phyloP scores from a whole-genome alignment of 1,284 basidiomycete genomes.

The Veloboletus limbatus region DNA sequence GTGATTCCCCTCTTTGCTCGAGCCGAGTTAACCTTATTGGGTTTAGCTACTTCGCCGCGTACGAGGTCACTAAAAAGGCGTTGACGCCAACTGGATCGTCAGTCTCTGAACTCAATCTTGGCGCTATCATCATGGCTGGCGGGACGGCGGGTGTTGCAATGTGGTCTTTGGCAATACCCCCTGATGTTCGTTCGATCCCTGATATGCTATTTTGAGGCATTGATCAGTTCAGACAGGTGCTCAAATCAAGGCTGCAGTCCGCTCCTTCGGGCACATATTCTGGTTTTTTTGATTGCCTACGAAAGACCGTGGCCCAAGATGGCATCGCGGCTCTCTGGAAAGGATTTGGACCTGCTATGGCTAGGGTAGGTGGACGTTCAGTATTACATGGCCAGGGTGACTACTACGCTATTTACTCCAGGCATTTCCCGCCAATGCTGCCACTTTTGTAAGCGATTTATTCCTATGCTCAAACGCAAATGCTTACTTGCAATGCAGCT shows the following conservation, averaged over 20 bases:
- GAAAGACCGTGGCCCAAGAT: conserved; percentile 91
- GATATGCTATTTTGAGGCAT: conserved; percentile 1
- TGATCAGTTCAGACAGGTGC: conserved; percentile 54
- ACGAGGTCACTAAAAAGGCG: conserved; percentile 89
- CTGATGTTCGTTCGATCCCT: conserved; percentile 64
- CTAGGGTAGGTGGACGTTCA: conserved; percentile 52
- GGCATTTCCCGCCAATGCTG: conserved; percentile 93
- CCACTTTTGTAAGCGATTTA: conserved; percentile 79
- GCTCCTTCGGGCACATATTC: conserved; percentile 95
- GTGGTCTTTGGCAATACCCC: conserved; percentile 95
- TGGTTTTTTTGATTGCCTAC: conserved; percentile 90
- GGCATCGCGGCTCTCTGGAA: conserved; percentile 92
- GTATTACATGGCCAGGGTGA: neutral
- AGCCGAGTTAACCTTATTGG: conserved; percentile 5
- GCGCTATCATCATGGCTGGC: conserved; percentile 89
- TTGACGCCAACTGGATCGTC: conserved; percentile 78
- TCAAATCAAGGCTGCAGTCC: conserved; percentile 97
- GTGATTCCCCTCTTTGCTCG: neutral
- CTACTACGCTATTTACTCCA: conserved; percentile 30
- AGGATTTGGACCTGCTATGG: conserved; percentile 97
- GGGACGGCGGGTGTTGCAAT: conserved; percentile 96
- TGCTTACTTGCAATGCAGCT: conserved; percentile 44
- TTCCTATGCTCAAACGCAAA: neutral
- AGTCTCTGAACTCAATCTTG: conserved; percentile 80
- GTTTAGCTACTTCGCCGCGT: conserved; percentile 91